Conservation (phyloP, 2,329 filamentous ascomycete genomes). For the Mycogone perniciosa region DNA sequence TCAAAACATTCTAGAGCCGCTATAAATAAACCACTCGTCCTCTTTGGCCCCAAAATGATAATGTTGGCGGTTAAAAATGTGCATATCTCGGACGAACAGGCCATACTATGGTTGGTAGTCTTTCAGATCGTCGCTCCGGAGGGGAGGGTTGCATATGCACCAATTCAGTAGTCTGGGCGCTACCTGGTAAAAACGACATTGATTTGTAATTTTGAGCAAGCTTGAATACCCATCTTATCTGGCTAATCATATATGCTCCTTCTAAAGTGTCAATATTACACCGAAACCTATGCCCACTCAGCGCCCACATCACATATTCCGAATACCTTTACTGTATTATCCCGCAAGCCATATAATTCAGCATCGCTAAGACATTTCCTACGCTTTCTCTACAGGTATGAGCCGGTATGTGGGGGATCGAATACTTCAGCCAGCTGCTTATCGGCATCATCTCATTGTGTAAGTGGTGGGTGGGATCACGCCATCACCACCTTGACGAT, state of each 20-base stretch:
- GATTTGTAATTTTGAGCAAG: too few relatives aligned
- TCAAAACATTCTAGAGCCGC: slow-evolving; percentile 1
- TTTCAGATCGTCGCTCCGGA: background rate
- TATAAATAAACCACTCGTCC: background rate
- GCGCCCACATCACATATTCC: too few relatives aligned
- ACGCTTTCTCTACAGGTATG: too few relatives aligned
- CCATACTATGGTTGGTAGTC: background rate
- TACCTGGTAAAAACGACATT: background rate
- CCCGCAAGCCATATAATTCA: too few relatives aligned
- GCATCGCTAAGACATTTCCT: too few relatives aligned
- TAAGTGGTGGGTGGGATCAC: slow-evolving; percentile 7
- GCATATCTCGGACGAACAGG: background rate
- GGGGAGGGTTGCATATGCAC: background rate
- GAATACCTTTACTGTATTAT: too few relatives aligned
- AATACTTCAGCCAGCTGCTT: background rate
- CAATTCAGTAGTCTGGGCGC: background rate
- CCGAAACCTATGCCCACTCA: too few relatives aligned
- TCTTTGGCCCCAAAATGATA: background rate
- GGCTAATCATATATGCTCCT: too few relatives aligned
- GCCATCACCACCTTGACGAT: slow-evolving; percentile 9
- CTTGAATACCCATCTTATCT: too few relatives aligned
- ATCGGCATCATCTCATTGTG: slow-evolving; percentile 7
- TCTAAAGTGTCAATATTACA: too few relatives aligned
- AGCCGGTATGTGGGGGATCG: too few relatives aligned
- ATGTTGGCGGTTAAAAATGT: background rate